Evolutionary conservation across 2,329 filamentous ascomycete genomes (phyloP), one percentile per base, ranked within the genome.

Genomic region (Trichoderma cornu-damae): DNA sequence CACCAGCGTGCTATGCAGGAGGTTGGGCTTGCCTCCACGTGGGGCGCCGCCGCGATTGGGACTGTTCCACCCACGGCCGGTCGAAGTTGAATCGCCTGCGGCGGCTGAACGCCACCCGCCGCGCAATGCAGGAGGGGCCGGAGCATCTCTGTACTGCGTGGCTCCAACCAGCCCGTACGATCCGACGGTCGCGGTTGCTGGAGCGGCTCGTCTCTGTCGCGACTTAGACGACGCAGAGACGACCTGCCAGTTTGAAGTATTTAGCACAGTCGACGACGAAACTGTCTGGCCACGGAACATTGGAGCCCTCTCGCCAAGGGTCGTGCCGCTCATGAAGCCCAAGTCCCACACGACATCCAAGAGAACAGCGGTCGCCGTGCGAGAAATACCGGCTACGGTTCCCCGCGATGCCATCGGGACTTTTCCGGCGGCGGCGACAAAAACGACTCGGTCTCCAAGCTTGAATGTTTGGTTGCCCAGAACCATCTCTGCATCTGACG

Each of bases 311-410:
- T 92, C 91, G 59, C 90, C 89, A 14, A 99, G 80, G 0, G 89
- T 94, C 1, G 92, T 96, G 61, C 94, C 94, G 68, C 91, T 96
- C 92, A 99, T 97, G 73, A 99, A 99, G 0, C 90, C 88, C 11
- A 84, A 83, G 70, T 99, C 95, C 73, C 96, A 99, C 6, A 99
- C 86, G 58, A 97, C 83, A 69, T 99, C 94, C 35, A 99, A 79
- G 58, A 96, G 80, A 46, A 89, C 83, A 24, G 87, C 87, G 57
- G 89, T 88, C 18, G 91, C 81, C 28, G 92, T 96, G 57, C 90
- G 87, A 60, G 91, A 96, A 68, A 96, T 88, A 34, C 94, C 94
- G 57, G 96, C 87, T n/a, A 99, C 90, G 1, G 94, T 97, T 66
- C 95, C 94, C 54, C 88, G 85, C 53, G 89, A 89, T 34, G 89